A percentile compares a stretch with the other conserved stretches of the same genome.
Conservation (phyloP, 306 rosid genomes). For the Calophaca sinica region DNA sequence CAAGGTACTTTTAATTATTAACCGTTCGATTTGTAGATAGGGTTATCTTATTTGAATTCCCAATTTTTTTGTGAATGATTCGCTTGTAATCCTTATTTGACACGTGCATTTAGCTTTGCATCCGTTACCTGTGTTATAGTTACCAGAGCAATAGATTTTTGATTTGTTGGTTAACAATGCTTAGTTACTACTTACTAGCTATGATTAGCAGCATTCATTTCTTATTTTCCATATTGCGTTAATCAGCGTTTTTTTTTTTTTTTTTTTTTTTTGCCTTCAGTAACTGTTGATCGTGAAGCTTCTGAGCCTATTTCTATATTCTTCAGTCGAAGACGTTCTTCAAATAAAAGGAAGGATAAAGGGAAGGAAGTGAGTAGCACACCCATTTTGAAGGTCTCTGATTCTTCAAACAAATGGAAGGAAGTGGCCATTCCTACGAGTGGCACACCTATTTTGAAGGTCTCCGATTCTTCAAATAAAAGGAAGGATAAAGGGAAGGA, state of each 20-base stretch:
- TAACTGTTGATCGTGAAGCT: constrained; percentile 42
- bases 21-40: neutral
- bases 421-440: constrained; percentile 20
- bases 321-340: constrained; percentile 45
- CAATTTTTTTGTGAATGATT: neutral
- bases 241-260: neutral
- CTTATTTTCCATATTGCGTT: neutral
- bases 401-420: constrained; percentile 30
- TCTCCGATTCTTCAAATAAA: constrained; percentile 43
- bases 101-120: too few species aligned
- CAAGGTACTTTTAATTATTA: constrained; percentile 21
- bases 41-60: neutral
- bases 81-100: too few species aligned
- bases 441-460: constrained; percentile 44
- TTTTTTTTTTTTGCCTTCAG: too few species aligned
- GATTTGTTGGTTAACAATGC: neutral
- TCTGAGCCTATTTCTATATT: constrained; percentile 55
- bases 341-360: constrained; percentile 42
- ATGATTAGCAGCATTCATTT: neutral
- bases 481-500: constrained; percentile 15
- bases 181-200: neutral
- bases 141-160: neutral
- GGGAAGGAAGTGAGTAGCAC: constrained; percentile 37
- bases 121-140: neutral
- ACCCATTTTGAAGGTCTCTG: constrained; percentile 7